phyloP scores from a whole-genome alignment of 2,329 filamentous ascomycete genomes.

The Hirsutella thompsonii region DNA sequence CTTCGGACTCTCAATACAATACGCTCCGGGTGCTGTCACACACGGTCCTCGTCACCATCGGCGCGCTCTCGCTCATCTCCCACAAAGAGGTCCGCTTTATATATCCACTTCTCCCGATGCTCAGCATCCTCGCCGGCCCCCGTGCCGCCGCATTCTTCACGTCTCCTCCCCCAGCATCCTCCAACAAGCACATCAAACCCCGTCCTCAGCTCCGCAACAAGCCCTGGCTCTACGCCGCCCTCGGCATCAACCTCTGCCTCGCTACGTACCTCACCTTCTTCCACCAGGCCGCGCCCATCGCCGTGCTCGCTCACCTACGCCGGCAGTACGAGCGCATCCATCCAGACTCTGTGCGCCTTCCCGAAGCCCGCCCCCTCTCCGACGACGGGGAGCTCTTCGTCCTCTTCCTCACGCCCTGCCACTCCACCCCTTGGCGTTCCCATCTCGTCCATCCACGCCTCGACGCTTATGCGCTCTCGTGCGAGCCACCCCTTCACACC shows the following conservation, averaged over 20 bases:
- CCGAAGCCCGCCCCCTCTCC: slow-evolving; percentile 8
- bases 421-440: slow-evolving; percentile 89
- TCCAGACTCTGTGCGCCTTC: slow-evolving; percentile 16
- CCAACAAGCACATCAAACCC: slow-evolving; percentile 14
- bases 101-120: slow-evolving; percentile 77
- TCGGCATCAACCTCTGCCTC: slow-evolving; percentile 57
- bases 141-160: slow-evolving; percentile 54
- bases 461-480: slow-evolving; percentile 72
- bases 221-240: slow-evolving; percentile 39
- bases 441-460: slow-evolving; percentile 67
- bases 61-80: slow-evolving; percentile 61
- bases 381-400: slow-evolving; percentile 41
- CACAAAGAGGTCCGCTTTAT: slow-evolving; percentile 98
- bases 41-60: slow-evolving; percentile 45
- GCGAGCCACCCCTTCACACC: slow-evolving; percentile 72
- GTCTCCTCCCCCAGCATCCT: slow-evolving; percentile 13
- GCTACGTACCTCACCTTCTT: slow-evolving; percentile 60
- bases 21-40: slow-evolving; percentile 34
- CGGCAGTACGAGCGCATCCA: slow-evolving; percentile 51
- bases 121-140: slow-evolving; percentile 68
- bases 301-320: slow-evolving; percentile 66
- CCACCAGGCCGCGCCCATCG: slow-evolving; percentile 71
- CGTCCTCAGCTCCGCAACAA: slow-evolving; percentile 33
- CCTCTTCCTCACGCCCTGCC: slow-evolving; percentile 88
- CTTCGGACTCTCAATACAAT: slow-evolving; percentile 21